Evolutionary conservation across 2,329 filamentous ascomycete genomes (phyloP).

Genomic region (Sporothrix protearum): DNA sequence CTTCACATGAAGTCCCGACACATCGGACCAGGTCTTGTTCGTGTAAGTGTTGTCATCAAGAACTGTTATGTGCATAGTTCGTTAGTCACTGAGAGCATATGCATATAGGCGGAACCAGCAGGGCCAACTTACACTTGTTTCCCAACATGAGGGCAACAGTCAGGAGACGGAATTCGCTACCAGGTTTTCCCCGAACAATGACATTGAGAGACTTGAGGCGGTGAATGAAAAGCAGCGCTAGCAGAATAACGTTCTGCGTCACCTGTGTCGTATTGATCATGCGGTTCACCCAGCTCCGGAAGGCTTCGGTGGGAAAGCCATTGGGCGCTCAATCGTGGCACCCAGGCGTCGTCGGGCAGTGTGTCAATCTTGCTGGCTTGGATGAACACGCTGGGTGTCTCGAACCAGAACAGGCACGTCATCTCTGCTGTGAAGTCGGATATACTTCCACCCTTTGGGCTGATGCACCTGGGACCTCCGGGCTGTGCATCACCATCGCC

Average conservation of each 20-base stretch:
- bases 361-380: conserved; percentile 62
- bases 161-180: conserved; percentile 87
- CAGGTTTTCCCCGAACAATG: conserved; percentile 81
- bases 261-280: conserved; percentile 94
- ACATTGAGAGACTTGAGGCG: conserved; percentile 87
- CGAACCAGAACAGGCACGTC: conserved; percentile 97
- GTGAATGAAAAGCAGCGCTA: conserved; percentile 90
- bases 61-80: conserved; percentile 47
- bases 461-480: conserved; percentile 76
- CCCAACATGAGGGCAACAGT: conserved; percentile 96
- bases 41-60: conserved; percentile 98
- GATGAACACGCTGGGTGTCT: conserved; percentile 74
- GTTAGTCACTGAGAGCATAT: conserved; percentile 25
- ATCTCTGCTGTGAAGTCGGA: conserved; percentile 86
- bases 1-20: conserved; percentile 86
- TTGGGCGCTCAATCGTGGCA: conserved; percentile 62
- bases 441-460: conserved; percentile 68
- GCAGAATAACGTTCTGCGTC: conserved; percentile 86
- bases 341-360: conserved; percentile 38
- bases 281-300: conserved; percentile 89
- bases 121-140: conserved; percentile 73
- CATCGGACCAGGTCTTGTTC: conserved; percentile 99
- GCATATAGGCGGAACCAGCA: neutral
- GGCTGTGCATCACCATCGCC: conserved; percentile 53
- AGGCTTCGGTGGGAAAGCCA: conserved; percentile 72